Percentiles rank a stretch among this genome's conserved stretches.
These are phyloP conservation scores for Debaryomyces fabryi DNA, from an alignment of 1,139 yeast species.

Conservation along the genomic window DNA sequence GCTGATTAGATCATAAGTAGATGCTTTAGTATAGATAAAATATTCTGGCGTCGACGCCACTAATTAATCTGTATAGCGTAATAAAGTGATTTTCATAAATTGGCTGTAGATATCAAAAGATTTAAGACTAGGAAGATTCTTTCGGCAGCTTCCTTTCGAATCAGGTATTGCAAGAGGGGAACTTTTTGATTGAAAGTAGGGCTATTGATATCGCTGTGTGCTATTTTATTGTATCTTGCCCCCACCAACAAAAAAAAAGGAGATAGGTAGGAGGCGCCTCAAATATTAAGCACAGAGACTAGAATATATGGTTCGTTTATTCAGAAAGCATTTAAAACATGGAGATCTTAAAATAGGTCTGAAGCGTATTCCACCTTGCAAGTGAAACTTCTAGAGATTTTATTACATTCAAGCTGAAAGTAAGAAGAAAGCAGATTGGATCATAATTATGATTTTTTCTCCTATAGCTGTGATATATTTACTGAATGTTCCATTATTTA, in stretches of 20 bases:
- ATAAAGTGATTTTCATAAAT: background rate
- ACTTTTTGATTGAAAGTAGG: background rate
- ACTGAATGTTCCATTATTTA: no score
- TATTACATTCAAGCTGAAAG: background rate
- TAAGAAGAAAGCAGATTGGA: background rate
- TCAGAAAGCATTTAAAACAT: background rate
- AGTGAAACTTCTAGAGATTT: no score
- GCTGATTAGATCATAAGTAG: background rate
- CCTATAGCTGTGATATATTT: no score
- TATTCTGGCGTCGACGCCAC: background rate
- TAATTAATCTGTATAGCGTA: background rate
- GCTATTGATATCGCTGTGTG: background rate
- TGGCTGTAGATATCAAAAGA: background rate
- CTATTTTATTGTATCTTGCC: background rate
- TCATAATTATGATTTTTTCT: no score
- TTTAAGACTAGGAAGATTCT: no score
- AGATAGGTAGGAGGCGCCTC: background rate
- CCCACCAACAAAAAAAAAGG: background rate
- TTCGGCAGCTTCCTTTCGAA: background rate
- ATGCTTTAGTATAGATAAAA: background rate
- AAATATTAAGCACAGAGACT: no score
- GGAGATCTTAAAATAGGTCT: background rate
- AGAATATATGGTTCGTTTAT: no score
- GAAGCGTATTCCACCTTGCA: background rate
- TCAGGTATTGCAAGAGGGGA: background rate